A percentile compares a stretch with the other conserved stretches of the same genome.
These are phyloP conservation scores for Pichia paraexigua DNA, from an alignment of 805 yeast genomes.

Conservation along the genomic window DNA sequence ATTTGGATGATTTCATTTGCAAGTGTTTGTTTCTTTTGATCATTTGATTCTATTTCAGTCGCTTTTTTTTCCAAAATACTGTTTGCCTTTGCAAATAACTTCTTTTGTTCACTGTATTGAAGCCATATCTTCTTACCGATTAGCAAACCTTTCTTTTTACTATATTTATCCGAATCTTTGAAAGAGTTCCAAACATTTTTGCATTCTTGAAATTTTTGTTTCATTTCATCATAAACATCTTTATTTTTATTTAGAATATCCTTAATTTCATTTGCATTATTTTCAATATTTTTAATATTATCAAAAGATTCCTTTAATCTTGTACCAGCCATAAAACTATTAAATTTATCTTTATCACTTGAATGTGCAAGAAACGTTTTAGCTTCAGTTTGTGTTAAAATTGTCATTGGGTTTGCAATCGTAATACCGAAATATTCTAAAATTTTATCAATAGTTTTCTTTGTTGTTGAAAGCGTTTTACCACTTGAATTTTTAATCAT, in stretches of 20 bases:
- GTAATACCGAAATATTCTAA: slow-evolving; percentile 66
- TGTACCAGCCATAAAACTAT: slow-evolving; percentile 75
- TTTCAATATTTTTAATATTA: slow-evolving; percentile 38
- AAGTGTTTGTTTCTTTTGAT: neutral
- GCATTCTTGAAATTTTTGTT: slow-evolving; percentile 36
- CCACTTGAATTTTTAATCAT: slow-evolving; percentile 45
- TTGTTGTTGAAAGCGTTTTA: slow-evolving; percentile 49
- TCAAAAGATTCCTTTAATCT: slow-evolving; percentile 57
- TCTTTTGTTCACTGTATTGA: slow-evolving; percentile 27
- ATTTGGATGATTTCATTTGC: slow-evolving; percentile 9
- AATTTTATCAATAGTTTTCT: slow-evolving; percentile 58
- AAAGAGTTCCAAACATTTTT: slow-evolving; percentile 32
- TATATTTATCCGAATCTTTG: slow-evolving; percentile 33
- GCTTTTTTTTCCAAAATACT: slow-evolving; percentile 1
- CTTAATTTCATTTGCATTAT: slow-evolving; percentile 33
- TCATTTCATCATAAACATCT: slow-evolving; percentile 24
- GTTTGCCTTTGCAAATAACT: slow-evolving; percentile 16
- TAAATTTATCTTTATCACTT: slow-evolving; percentile 62
- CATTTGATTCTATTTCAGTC: neutral
- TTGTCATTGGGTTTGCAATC: slow-evolving; percentile 85
- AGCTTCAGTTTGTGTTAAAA: slow-evolving; percentile 90
- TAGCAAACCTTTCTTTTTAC: slow-evolving; percentile 31
- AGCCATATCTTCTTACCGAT: slow-evolving; percentile 46
- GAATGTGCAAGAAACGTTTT: slow-evolving; percentile 79
- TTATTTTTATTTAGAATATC: slow-evolving; percentile 33